phyloP scores from a whole-genome alignment of 768 basidiomycete genomes.

The Myochromella boudieri region DNA sequence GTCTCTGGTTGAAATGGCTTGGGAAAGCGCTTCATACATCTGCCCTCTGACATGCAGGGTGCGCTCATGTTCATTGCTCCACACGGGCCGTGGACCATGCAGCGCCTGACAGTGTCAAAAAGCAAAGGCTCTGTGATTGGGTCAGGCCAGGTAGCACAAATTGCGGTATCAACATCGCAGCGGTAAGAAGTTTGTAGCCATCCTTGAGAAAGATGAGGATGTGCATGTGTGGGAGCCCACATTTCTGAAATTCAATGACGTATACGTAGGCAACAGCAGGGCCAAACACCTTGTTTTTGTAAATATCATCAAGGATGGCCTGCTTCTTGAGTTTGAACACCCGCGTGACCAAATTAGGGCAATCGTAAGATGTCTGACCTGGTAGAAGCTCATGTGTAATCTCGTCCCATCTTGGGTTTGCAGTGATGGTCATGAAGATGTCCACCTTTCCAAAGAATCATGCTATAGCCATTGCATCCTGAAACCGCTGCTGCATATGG shows the following conservation, averaged over 20 bases:
- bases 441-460: conserved; percentile 31
- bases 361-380: conserved; percentile 37
- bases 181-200: conserved; percentile 33
- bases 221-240: too few relatives aligned
- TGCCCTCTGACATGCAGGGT: conserved; percentile 40
- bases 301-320: conserved; percentile 33
- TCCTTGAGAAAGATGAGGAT: too few relatives aligned
- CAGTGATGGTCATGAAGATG: conserved; percentile 46
- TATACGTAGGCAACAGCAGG: conserved; percentile 33
- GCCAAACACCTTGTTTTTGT: conserved; percentile 39
- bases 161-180: conserved; percentile 33
- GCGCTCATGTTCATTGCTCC: conserved; percentile 30
- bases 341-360: conserved; percentile 45
- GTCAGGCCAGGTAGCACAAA: conserved; percentile 30
- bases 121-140: conserved; percentile 35
- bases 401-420: conserved; percentile 43
- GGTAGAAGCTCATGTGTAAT: conserved; percentile 33
- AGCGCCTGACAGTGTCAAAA: conserved; percentile 34
- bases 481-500: conserved; percentile 37
- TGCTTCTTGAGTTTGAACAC: conserved; percentile 46
- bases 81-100: conserved; percentile 53
- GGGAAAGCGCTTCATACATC: conserved; percentile 45
- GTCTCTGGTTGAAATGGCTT: conserved; percentile 36
- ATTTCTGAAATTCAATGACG: too few relatives aligned
- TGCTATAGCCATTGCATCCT: conserved; percentile 41